Base-by-base conservation (phyloP, 805 yeast species). In the Allodekkera sacchari region DNA sequence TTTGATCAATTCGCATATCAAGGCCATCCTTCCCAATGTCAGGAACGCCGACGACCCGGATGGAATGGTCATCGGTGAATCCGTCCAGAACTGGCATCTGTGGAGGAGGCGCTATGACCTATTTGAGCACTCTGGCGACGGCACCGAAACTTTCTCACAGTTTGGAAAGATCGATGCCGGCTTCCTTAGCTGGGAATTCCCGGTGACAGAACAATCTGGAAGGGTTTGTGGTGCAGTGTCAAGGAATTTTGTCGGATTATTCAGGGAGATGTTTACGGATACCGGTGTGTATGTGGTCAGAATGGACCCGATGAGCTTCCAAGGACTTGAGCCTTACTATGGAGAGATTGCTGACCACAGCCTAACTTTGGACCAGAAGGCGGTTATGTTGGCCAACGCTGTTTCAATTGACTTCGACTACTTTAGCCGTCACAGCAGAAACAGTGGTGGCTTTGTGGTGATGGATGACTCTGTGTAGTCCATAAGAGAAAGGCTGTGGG, bases 401-500 rank as follows among this genome's bases (percentile, higher is more conserved):
- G 79, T 92, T 2, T 81, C 94, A 36, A 80, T 92, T 38, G 98
- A 92, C 55, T 92, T 85, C 56, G 98, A 92, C 57, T 92, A 88
- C 59, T 92, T 92, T 57, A 83, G 95, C n/a, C 71, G 97, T 53
- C 96, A 88, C 53, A 77, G 89, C 13, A 66, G 68, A 12, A 17
- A 12, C 8, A n/a, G 11, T 7, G 13, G 21, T 10, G 14, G 15
- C 67, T 69, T 10, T 66, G 76, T 23, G 70, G 70, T 14, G 68
- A 71, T 18, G 70, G 77, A 11, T 44, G 68, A 6, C 27, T 47
- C 16, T 24, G 42, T 3, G 42, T 41, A 18, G 50, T 9, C 23
- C 11, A 21, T 21, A n/a, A n/a, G n/a, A n/a, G n/a, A n/a, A n/a
- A n/a, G n/a, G n/a, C n/a, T n/a, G n/a, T n/a, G n/a, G n/a, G n/a